Evolutionary conservation across 2,329 filamentous ascomycete genomes (phyloP), one percentile per base, ranked within the genome.

Genomic region (Arthroderma sp.): DNA sequence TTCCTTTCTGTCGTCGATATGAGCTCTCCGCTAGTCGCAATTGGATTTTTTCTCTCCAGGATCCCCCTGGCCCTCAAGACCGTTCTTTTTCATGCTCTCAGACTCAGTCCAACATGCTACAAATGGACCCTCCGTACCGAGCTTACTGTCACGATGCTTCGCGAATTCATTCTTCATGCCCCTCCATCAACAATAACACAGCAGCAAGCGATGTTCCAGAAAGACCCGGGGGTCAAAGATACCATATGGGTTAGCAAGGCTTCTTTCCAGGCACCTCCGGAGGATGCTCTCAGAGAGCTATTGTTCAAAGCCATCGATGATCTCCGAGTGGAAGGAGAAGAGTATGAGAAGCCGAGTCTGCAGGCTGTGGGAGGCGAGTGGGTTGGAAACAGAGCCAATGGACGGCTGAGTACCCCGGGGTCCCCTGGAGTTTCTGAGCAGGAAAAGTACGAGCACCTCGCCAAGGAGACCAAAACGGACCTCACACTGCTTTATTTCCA

Each of bases 51-150:
- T 11, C 32, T 34, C 11, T 9, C 9, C 2, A 34, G 11, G 11
- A 34, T 34, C 32, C 32, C 32, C 11, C 32, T 34, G 2, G 32
- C 11, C 32, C 32, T 34, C 9, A 34, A 34, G 3, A 34, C 32
- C 32, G 11, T 34, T 11, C 11, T 34, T 11, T 11, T 34, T 11
- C 57, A 61, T 46, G 40, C 52, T 1, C 67, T 91, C 3, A 73
- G 71, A 11, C 61, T 80, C 22, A 83, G 83, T 0, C 68, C 77
- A 42, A 77, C 78, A 9, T 75, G 81, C 3, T 72, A 75, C 37
- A 82, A 86, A 65, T 77, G 85, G 64, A 80, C 88, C 58, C 65
- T 91, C 2, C 71, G 71, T 36, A 86, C 80, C 10, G 78, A 80
- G 42, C 57, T 93, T 40, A 77, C 72, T 3, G 67, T 89, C 42